phyloP scores from a whole-genome alignment of 257 asterid species.

The Gardenia jasminoides region DNA sequence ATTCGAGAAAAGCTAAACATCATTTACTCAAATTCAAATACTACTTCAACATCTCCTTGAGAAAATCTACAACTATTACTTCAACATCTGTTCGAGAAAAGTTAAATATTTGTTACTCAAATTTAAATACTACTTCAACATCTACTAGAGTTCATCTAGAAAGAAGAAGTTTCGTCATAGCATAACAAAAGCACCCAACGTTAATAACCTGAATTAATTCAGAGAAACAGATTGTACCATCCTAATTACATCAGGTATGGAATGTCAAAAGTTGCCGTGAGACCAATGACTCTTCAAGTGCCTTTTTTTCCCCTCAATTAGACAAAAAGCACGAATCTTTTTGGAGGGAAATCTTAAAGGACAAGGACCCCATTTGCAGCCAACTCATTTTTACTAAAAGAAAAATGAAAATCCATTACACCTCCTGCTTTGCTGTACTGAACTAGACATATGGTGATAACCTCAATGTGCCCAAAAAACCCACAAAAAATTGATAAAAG shows the following conservation, averaged over 20 bases:
- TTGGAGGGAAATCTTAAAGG: slow-evolving; percentile 8
- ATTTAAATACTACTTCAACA: no score
- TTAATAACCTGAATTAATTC: neutral
- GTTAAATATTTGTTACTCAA: no score
- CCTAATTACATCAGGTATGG: neutral
- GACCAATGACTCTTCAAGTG: slow-evolving; percentile 6
- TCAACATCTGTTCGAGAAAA: no score
- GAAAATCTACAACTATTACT: no score
- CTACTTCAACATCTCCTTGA: no score
- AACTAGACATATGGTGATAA: slow-evolving; percentile 1
- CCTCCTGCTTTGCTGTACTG: slow-evolving; percentile 7
- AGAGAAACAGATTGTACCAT: neutral
- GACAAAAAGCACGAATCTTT: neutral
- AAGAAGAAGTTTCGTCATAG: neutral
- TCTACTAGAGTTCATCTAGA: no score
- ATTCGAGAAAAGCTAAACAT: no score
- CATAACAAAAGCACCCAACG: neutral
- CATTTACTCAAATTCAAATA: no score
- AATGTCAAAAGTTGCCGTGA: slow-evolving; percentile 2
- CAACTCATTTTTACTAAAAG: neutral
- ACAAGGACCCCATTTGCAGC: slow-evolving; percentile 14
- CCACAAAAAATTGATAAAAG: neutral
- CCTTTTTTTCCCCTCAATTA: neutral
- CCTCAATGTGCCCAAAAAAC: slow-evolving; percentile 5
- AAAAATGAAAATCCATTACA: neutral